Conservation (phyloP, 139 green algal genomes). For the Chlorella sp. region DNA sequence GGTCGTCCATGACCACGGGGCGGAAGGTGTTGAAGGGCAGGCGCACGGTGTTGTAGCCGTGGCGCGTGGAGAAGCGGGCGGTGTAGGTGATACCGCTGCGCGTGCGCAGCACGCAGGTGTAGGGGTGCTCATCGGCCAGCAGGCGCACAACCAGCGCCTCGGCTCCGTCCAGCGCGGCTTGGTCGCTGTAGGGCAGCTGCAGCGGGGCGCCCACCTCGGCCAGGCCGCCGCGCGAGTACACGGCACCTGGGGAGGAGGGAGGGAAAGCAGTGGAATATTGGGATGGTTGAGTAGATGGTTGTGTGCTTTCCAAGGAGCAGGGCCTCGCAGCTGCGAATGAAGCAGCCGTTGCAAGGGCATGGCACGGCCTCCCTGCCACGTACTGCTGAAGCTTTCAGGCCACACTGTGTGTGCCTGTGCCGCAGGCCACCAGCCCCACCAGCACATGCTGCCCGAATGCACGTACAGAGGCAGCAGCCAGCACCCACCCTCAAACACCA, state of each 20-base stretch:
- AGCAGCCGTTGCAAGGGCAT: too few species aligned
- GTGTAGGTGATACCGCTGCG: not conserved
- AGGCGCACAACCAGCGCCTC: conserved; percentile 89
- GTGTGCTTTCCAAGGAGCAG: too few species aligned
- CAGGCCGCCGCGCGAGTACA: conserved; percentile 65
- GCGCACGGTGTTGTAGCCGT: conserved; percentile 72
- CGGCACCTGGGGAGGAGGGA: conserved; percentile 49
- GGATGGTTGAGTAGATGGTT: too few species aligned
- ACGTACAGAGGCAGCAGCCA: too few species aligned
- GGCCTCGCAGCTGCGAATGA: too few species aligned
- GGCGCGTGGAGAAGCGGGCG: not conserved
- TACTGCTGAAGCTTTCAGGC: too few species aligned
- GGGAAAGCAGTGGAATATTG: too few species aligned
- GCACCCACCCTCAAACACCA: conserved; percentile 72
- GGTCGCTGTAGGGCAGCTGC: not conserved
- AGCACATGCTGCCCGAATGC: too few species aligned
- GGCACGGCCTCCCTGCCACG: too few species aligned
- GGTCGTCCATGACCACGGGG: not conserved
- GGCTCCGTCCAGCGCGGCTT: conserved; percentile 41
- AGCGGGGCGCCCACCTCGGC: conserved; percentile 68
- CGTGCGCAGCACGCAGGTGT: conserved; percentile 76
- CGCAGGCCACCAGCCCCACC: too few species aligned
- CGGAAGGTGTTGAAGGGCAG: conserved; percentile 90
- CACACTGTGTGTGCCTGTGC: too few species aligned
- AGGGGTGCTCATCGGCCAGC: conserved; percentile 86